Base-by-base conservation (phyloP, 73 alveolate genomes). In the Stentor coeruleus region DNA sequence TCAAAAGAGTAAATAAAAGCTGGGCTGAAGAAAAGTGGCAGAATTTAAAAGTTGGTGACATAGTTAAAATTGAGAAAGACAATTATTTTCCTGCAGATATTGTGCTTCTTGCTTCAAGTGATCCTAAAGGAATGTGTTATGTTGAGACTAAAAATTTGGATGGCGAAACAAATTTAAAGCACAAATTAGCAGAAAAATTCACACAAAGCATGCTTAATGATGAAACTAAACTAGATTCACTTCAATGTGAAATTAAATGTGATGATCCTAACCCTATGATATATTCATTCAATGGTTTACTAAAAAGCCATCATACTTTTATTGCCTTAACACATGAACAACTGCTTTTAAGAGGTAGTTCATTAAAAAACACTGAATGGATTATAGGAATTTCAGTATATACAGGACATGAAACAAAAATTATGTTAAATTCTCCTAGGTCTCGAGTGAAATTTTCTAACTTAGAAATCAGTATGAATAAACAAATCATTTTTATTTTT, bases 81-180 rank as follows among this genome's bases (percentile, higher is more conserved):
- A 98, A 96, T 76, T 88, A 85, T 72, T 94, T 98, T 59, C 99
- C 99, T 2, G 98, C 99, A 3, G 99, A 98, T 86, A 80, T 98
- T 87, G 87, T 96, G 14, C 90, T 97, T 3, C 82, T 98, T 41
- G 97, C 95, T 33, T 88, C 98, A 58, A 89, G 97, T 20, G 91
- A 92, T 36, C 96, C 88, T 3, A 98, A 93, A 14, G 99, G 99
- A 36, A 90, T 93, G 33, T 94, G 99, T 81, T 98, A 91, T 84
- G 98, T 97, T 36, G 97, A 96, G 77, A 97, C 99, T 2, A 77
- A 77, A n/a, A 77, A 77, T 38, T 80, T 77, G 59, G 99, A 98
- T 90, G 99, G 99, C 0, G 99, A 98, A 92, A 97, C 98, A 89
- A 97, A 97, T 79, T 87, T 97, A 59, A 98, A 98, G 92, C 92